Evolutionary conservation across 83 land plant species (phyloP), one percentile per base, ranked within the genome.

Genomic region (Picea abies): DNA sequence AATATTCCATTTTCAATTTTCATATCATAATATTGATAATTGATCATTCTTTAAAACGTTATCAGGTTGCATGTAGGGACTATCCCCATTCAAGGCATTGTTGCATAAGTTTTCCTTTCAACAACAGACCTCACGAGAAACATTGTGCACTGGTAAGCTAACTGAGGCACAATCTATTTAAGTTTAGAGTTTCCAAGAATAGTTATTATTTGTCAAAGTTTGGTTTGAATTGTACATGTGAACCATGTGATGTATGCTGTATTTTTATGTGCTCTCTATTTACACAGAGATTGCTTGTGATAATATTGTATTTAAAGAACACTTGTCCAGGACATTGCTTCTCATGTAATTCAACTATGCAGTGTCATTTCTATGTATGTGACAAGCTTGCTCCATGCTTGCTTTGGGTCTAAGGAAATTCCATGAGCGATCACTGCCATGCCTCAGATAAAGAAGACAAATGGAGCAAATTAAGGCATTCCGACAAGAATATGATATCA

Each of bases 331-430:
- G 58, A 52, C 14, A 52, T 52, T 52, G 58, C 58, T 52, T 52
- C 58, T 52, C 58, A 11, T 64, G 65, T 23, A 19, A 39, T 65
- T 39, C 70, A 5, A 22, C 63, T 61, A n/a, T 68, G 66, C 94
- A 94, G 94, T 90, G 90, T 66, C 91, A 90, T 63, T 87, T 90
- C 68, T 90, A 85, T 79, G 90, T 85, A 17, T 90, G 91, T 79
- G 91, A 90, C 52, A 60, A 66, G 64, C 85, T 62, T 79, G 91
- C 96, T 8, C 94, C 96, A 63, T 94, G 96, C 85, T 56, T 15
- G 20, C 67, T 41, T 60, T 92, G 96, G 96, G 90, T 87, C 67
- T 79, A 67, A 72, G 91, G 90, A 8, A 78, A 35, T 49, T 70
- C 81, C 14, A 23, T 17, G 70, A 29, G 22, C 17, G 93, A 29